phyloP scores from a whole-genome alignment of 139 green algal species.

The Volvox africanus region DNA sequence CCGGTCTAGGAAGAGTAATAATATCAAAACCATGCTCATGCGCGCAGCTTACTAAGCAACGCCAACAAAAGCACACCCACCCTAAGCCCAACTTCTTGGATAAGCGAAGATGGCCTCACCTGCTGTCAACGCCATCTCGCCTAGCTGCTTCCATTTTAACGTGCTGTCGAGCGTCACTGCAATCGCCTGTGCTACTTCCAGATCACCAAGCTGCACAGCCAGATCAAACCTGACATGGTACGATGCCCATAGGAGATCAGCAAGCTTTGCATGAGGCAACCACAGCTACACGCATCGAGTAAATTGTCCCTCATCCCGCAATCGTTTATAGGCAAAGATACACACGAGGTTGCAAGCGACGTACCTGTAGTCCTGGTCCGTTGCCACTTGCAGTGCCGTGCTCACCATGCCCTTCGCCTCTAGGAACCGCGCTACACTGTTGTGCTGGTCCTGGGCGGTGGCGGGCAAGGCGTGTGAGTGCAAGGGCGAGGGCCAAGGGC shows the following conservation, averaged over 20 bases:
- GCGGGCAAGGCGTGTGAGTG: neutral
- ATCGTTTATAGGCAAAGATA: too few species aligned
- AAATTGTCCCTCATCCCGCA: neutral
- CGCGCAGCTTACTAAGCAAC: neutral
- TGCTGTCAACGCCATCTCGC: constrained; percentile 42
- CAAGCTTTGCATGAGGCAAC: neutral
- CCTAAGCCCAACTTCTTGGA: too few species aligned
- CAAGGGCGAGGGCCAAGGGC: neutral
- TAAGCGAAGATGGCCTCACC: neutral
- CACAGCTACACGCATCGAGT: neutral
- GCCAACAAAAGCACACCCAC: too few species aligned
- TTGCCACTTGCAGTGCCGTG: constrained; percentile 93
- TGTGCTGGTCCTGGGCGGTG: constrained; percentile 74
- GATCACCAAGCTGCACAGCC: constrained; percentile 87
- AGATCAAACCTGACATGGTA: constrained; percentile 64
- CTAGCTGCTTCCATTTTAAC: constrained; percentile 95
- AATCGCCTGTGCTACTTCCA: constrained; percentile 86
- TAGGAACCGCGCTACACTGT: constrained; percentile 94
- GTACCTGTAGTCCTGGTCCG: constrained; percentile 90
- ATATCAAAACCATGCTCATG: neutral
- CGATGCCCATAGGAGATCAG: neutral
- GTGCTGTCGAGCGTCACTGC: constrained; percentile 81
- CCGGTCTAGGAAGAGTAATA: neutral
- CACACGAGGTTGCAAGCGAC: neutral
- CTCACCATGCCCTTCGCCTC: constrained; percentile 87